Percentiles rank a stretch among this genome's conserved stretches.
Conservation (phyloP, 2,329 filamentous ascomycete genomes). For the Sphaceloma murrayae region DNA sequence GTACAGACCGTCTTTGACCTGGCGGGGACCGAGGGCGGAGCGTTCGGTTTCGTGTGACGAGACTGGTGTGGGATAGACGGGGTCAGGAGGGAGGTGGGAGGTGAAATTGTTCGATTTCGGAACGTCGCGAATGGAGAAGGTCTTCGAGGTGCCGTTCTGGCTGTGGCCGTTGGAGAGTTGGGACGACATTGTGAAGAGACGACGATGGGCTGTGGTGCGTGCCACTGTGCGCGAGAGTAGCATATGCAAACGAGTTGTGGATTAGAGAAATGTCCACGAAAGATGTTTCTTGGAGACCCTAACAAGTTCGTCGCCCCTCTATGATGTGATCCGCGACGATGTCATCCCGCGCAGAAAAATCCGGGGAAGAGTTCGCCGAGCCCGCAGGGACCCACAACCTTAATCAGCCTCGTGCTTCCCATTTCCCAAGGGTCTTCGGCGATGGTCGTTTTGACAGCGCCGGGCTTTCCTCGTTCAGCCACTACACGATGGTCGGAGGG, state of each 20-base stretch:
- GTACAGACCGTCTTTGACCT: slow-evolving; percentile 77
- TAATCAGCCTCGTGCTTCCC: too few relatives aligned
- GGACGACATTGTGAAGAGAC: slow-evolving; percentile 37
- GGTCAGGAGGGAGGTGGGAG: slow-evolving; percentile 61
- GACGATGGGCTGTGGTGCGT: slow-evolving; percentile 18
- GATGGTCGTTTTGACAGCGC: too few relatives aligned
- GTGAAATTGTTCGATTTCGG: slow-evolving; percentile 59
- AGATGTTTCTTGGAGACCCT: too few relatives aligned
- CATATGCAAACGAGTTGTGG: slow-evolving; percentile 18
- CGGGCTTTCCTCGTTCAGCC: too few relatives aligned
- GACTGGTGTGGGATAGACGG: slow-evolving; percentile 67
- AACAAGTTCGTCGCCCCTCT: not conserved
- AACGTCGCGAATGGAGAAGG: slow-evolving; percentile 40
- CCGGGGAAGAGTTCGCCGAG: not conserved
- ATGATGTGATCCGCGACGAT: not conserved
- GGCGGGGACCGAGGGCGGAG: slow-evolving; percentile 64
- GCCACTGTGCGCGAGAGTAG: slow-evolving; percentile 18
- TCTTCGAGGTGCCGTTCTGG: slow-evolving; percentile 22
- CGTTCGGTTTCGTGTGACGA: slow-evolving; percentile 74
- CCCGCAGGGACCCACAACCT: not conserved
- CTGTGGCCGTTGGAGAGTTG: slow-evolving; percentile 32
- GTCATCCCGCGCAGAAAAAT: not conserved
- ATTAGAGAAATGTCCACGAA: too few relatives aligned
- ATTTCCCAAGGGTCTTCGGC: too few relatives aligned
- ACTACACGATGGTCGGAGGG: too few relatives aligned